A percentile compares a stretch with the other conserved stretches of the same genome.
Conservation (phyloP, 2,329 filamentous ascomycete species). For the Fusarium oxysporum region DNA sequence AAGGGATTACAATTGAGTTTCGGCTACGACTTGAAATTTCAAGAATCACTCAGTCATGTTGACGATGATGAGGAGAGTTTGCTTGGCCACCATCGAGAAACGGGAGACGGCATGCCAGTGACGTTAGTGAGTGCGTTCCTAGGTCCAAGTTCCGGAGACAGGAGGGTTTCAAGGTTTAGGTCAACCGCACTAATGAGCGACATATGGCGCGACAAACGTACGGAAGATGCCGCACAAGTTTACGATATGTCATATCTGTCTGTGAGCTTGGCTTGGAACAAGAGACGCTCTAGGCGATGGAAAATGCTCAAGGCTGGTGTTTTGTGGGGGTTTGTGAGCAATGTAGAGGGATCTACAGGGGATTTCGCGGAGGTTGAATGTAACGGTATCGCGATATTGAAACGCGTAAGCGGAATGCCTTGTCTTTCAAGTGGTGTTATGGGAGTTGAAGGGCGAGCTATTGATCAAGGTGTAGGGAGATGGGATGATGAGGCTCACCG, state of each 20-base stretch:
- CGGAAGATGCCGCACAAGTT: not conserved
- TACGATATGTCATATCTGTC: slow-evolving; percentile 1
- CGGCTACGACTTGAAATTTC: not conserved
- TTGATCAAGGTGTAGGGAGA: slow-evolving; percentile 1
- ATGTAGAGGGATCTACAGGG: slow-evolving; percentile 5
- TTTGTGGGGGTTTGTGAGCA: not conserved
- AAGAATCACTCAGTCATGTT: not conserved
- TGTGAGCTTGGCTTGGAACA: not conserved
- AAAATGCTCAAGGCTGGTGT: slow-evolving; percentile 10
- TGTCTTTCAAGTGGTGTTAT: slow-evolving; percentile 21
- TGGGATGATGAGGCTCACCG: not conserved
- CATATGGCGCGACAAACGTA: slow-evolving; percentile 1
- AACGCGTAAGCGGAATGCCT: not conserved
- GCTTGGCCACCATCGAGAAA: not conserved
- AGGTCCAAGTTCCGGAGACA: not conserved
- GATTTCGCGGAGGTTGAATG: slow-evolving; percentile 10
- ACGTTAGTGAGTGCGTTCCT: slow-evolving; percentile 16
- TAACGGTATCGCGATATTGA: slow-evolving; percentile 16
- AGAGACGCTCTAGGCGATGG: slow-evolving; percentile 22
- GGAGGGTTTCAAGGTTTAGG: slow-evolving; percentile 3
- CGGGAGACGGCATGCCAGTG: not conserved
- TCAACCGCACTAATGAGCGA: not conserved
- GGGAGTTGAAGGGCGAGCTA: not conserved
- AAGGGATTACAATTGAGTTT: not conserved
- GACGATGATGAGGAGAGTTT: not conserved